Conservation (phyloP, 495 filamentous ascomycete genomes). For the Xylaria acuta region DNA sequence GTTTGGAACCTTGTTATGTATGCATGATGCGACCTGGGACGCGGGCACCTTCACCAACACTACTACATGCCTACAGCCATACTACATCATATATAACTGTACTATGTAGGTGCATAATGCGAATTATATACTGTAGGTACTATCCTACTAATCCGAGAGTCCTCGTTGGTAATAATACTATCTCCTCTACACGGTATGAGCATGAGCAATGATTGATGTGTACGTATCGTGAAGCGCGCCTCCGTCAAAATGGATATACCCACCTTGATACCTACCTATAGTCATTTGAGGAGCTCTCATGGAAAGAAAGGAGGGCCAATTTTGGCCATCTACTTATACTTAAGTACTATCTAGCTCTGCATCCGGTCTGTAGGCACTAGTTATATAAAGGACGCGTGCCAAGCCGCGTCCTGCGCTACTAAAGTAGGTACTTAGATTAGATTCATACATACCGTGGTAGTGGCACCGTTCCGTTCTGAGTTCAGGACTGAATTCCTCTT, state of each 20-base stretch:
- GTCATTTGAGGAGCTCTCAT: background rate
- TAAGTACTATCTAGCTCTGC: background rate
- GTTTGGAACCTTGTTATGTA: background rate
- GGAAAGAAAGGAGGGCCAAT: background rate
- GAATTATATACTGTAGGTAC: background rate
- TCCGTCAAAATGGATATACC: background rate
- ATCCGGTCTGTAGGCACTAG: background rate
- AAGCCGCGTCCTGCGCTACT: background rate
- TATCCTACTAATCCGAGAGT: background rate
- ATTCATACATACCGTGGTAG: conserved; percentile 4
- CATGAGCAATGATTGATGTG: background rate
- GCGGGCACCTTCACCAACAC: conserved; percentile 9
- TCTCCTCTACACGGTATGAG: background rate
- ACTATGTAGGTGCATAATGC: background rate
- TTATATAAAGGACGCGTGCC: background rate
- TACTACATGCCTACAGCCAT: background rate
- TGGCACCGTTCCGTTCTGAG: background rate
- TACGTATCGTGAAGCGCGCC: background rate
- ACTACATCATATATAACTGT: background rate
- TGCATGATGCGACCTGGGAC: conserved; percentile 13
- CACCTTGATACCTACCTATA: too few relatives aligned
- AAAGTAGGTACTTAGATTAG: background rate
- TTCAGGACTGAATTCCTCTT: conserved; percentile 5
- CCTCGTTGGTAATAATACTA: background rate
- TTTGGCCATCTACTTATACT: background rate